Conservation (phyloP, 2,329 filamentous ascomycete genomes). For the Didymella glomerata region DNA sequence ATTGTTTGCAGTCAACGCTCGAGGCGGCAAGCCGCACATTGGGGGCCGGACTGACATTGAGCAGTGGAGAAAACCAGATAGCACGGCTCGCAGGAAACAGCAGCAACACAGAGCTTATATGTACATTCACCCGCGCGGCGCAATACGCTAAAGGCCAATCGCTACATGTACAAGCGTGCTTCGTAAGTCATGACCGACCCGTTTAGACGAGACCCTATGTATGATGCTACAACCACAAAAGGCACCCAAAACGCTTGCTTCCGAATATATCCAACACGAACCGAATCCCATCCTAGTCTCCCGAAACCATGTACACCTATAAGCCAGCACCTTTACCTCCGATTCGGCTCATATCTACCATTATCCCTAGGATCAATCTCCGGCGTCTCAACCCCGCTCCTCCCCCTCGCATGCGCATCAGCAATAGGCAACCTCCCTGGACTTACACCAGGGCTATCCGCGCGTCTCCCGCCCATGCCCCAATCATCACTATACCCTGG, state of each 20-base stretch:
- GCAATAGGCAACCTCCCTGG: constrained; percentile 9
- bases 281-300: not conserved
- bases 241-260: constrained; percentile 5
- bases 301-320: not conserved
- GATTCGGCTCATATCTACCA: not conserved
- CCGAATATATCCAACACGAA: constrained; percentile 1
- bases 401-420: not conserved
- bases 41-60: too few relatives aligned
- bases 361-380: constrained; percentile 3
- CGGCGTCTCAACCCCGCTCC: not conserved
- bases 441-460: constrained; percentile 5
- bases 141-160: too few relatives aligned
- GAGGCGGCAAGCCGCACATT: too few relatives aligned
- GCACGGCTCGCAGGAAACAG: too few relatives aligned
- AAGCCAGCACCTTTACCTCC: not conserved
- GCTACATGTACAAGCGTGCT: too few relatives aligned
- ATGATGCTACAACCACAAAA: too few relatives aligned
- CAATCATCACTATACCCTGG: constrained; percentile 27
- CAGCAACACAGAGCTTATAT: too few relatives aligned
- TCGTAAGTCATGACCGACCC: too few relatives aligned
- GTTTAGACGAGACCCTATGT: too few relatives aligned
- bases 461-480: not conserved
- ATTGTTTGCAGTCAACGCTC: too few relatives aligned
- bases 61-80: too few relatives aligned
- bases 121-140: too few relatives aligned